phyloP scores from a whole-genome alignment of 2,329 filamentous ascomycete genomes.

The Cercospora janseana region DNA sequence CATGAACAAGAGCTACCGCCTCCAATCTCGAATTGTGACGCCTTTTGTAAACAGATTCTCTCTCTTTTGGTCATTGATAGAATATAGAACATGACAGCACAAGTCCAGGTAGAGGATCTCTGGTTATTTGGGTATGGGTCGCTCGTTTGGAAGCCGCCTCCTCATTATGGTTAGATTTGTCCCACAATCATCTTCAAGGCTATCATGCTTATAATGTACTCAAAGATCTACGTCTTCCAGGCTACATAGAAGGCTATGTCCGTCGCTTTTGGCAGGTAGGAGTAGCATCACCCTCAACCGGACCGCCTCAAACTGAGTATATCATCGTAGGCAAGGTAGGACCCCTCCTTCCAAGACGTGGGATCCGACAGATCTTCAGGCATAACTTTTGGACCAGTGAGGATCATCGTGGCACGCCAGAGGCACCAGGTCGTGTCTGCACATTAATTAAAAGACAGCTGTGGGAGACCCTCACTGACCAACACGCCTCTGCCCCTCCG shows the following conservation, averaged over 20 bases:
- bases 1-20: background rate
- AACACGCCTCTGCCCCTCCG: slow-evolving; percentile 60
- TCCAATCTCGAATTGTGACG: background rate
- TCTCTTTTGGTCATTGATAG: too few species aligned
- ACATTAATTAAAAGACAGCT: slow-evolving; percentile 83
- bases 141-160: slow-evolving; percentile 96
- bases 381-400: slow-evolving; percentile 59
- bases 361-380: too few species aligned
- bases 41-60: too few species aligned
- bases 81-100: background rate
- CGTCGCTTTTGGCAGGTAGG: slow-evolving; percentile 96
- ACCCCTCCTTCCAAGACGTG: too few species aligned
- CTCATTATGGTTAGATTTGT: slow-evolving; percentile 74
- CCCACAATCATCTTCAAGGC: background rate
- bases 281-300: slow-evolving; percentile 2
- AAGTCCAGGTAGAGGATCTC: slow-evolving; percentile 53
- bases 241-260: slow-evolving; percentile 91
- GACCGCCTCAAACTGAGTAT: background rate
- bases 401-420: slow-evolving; percentile 90
- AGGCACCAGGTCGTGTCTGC: slow-evolving; percentile 83
- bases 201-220: background rate
- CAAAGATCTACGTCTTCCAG: slow-evolving; percentile 77
- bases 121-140: slow-evolving; percentile 99
- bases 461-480: slow-evolving; percentile 72
- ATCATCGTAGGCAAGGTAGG: slow-evolving; percentile 31